Percentiles rank a stretch among this genome's conserved stretches.
These are phyloP conservation scores for Entomortierella beljakovae DNA, from an alignment of 192 early-diverging fungal species.

Conservation along the genomic window DNA sequence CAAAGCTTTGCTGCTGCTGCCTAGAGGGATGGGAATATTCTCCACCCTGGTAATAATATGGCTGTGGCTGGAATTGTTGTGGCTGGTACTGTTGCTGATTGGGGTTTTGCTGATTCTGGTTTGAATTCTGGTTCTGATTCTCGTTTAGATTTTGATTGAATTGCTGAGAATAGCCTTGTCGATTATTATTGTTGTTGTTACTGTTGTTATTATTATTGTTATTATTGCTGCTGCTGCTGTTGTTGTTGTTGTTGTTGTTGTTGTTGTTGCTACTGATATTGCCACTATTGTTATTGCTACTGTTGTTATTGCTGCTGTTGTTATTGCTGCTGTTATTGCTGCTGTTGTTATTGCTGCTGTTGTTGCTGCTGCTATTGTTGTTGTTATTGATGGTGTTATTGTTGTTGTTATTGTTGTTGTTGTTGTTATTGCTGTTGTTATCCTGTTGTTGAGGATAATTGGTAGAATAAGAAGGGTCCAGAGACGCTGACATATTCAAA, in stretches of 20 bases:
- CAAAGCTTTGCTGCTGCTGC: slow-evolving; percentile 10
- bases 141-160: not conserved
- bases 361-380: slow-evolving; percentile 4
- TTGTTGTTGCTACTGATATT: slow-evolving; percentile 18
- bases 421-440: slow-evolving; percentile 4
- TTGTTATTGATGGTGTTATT: slow-evolving; percentile 25
- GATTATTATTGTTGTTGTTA: slow-evolving; percentile 1
- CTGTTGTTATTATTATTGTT: slow-evolving; percentile 7
- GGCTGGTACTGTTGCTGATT: slow-evolving; percentile 5
- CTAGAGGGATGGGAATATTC: slow-evolving; percentile 2
- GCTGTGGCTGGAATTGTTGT: slow-evolving; percentile 9
- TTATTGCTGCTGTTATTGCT: slow-evolving; percentile 6
- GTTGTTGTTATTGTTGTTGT: slow-evolving; percentile 24
- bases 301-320: slow-evolving; percentile 18
- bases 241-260: slow-evolving; percentile 12
- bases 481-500: slow-evolving; percentile 26
- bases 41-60: not conserved
- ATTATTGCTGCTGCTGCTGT: not conserved
- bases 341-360: slow-evolving; percentile 3
- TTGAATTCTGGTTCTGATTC: not conserved
- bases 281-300: slow-evolving; percentile 21
- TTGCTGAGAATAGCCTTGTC: not conserved
- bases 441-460: slow-evolving; percentile 6
- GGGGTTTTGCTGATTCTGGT: slow-evolving; percentile 1
- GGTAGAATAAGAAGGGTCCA: slow-evolving; percentile 16